Base-by-base conservation (phyloP, 768 basidiomycete genomes). In the Heimioporus sp. region DNA sequence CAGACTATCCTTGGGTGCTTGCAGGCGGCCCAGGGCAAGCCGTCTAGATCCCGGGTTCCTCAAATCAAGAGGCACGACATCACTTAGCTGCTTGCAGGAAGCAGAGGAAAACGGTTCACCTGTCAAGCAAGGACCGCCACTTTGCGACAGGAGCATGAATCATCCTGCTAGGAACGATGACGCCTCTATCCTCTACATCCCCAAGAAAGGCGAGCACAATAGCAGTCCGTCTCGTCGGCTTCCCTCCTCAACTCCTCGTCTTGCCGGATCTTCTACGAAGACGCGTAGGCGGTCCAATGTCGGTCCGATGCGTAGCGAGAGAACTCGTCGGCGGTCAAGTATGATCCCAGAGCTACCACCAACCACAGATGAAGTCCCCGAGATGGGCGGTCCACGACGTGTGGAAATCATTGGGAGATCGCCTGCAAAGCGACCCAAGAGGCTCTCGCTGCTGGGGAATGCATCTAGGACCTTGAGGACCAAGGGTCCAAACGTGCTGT, bases 261-360 rank as follows among this genome's bases (percentile, higher is more conserved):
- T 65, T 6, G 64, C 64, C n/a, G 61, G 63, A 35, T 53, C 69
- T 12, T 63, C 69, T 15, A 59, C 57, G 49, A 80, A 77, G 61
- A 58, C 66, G 2, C 75, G 85, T 40, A 75, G 87, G 53, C 79
- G 86, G 36, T 92, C 91, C 20, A 86, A 85, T 59, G 80, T 90
- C 51, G 91, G 90, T 5, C 80, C 86, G n/a, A 62, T 84, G 65
- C 82, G 91, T 34, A 77, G 72, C 53, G 91, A 92, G 66, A 89
- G 87, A 66, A 70, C 72, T 13, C 75, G 89, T 53, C 75, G 91
- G 52, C 78, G 90, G 51, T 91, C 90, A 36, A 93, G 91, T 62
- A 69, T 90, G 75, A 88, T 92, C 54, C 86, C 86, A n/a, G 81
- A 82, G 55, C 76, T 82, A 44, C 78, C 81, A 15, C 74, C 78